phyloP scores from a whole-genome alignment of 2,329 filamentous ascomycete genomes.

The Elsinoe fawcettii region DNA sequence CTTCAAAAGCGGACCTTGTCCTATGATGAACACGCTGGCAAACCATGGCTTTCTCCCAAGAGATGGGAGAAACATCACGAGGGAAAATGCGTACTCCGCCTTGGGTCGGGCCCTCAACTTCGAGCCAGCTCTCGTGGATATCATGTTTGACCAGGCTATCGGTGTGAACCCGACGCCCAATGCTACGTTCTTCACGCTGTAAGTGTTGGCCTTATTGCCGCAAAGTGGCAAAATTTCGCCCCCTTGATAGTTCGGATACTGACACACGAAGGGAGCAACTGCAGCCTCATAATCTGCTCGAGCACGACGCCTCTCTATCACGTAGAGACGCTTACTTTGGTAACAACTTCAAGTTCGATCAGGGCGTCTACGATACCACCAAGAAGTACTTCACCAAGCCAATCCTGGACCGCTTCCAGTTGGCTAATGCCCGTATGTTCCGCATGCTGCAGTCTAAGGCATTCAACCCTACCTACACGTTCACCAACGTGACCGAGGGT shows the following conservation, averaged over 20 bases:
- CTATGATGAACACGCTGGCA: conserved; percentile 22
- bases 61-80: conserved; percentile 18
- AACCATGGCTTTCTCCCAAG: conserved; percentile 24
- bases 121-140: neutral
- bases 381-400: neutral
- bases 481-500: conserved; percentile 6
- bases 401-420: neutral
- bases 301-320: conserved; percentile 1
- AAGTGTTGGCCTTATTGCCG: neutral
- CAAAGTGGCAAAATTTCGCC: neutral
- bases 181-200: conserved; percentile 1
- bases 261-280: neutral
- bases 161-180: neutral
- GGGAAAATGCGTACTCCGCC: neutral
- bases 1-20: conserved; percentile 24
- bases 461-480: conserved; percentile 8
- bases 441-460: conserved; percentile 10
- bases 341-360: conserved; percentile 4
- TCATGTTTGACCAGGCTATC: conserved; percentile 8
- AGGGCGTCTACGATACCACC: neutral
- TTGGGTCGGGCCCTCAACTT: conserved; percentile 1
- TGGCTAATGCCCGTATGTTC: conserved; percentile 1
- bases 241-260: too few relatives aligned
- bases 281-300: conserved; percentile 11
- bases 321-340: conserved; percentile 6